Evolutionary conservation across 768 basidiomycete genomes (phyloP), one percentile per base, ranked within the genome.

Genomic region (Leccinellum rugosiceps): DNA sequence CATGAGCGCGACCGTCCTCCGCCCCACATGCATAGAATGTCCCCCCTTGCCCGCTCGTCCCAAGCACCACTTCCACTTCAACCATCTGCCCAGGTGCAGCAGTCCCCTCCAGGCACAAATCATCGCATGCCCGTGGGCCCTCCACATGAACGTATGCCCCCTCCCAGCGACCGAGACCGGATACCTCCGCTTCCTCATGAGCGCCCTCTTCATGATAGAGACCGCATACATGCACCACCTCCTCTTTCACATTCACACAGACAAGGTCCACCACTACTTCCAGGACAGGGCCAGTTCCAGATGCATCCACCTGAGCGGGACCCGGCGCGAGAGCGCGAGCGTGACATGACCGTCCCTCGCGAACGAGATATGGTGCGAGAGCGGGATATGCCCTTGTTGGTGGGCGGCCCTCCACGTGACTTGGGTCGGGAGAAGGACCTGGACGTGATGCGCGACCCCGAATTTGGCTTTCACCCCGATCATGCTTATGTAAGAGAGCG

Each of bases 251-350:
- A 67, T 48, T 25, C 62, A 31, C 68, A 65, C 44, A 60, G 61
- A 50, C 62, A 54, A 52, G 55, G 32, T 19, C 65, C 58, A 13
- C 46, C 62, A 14, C 43, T 61, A 6, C 64, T 71, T 14, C 70
- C 72, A 0, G 70, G 72, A 4, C 71, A 73, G 45, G 65, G 72
- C 41, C 68, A 72, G 41, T 73, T 72, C 55, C 72, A 70, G 44
- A 31, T 64, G 0, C 64, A 66, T 35, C 65, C 70, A 26, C 62
- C 69, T 4, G 69, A 70, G 9, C 71, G 69, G 69, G 69, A 70
- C 19, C 44, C 56, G 14, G 51, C 50, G 3, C 61, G 70, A 0
- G 70, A 72, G 9, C 66, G 65, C 1, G 71, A 71, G 5, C 58
- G 58, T 15, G 68, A 59, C 50, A 48, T 60, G 43, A 54, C 45